Evolutionary conservation across 495 filamentous ascomycete species (phyloP).

Genomic region (Lasiosphaeris hirsuta): DNA sequence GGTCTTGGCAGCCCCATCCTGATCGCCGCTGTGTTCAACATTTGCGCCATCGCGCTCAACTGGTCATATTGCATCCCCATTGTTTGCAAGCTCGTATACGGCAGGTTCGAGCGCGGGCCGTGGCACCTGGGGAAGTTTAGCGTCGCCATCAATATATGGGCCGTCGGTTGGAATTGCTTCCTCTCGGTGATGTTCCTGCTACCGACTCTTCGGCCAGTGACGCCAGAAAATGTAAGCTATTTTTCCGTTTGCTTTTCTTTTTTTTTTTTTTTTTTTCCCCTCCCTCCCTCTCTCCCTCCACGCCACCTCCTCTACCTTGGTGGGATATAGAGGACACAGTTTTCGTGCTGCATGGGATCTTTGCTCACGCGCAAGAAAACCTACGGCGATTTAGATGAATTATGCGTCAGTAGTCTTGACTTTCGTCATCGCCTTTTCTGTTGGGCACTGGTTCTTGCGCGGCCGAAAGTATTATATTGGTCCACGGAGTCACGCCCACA

Average conservation of each 20-base stretch:
- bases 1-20: slow-evolving; percentile 55
- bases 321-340: too few species aligned
- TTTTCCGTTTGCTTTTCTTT: slow-evolving; percentile 14
- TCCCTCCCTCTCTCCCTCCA: too few species aligned
- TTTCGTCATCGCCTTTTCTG: slow-evolving; percentile 36
- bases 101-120: slow-evolving; percentile 53
- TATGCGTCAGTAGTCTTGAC: slow-evolving; percentile 43
- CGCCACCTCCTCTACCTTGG: too few species aligned
- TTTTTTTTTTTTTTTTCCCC: background rate
- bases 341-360: too few species aligned
- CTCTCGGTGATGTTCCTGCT: slow-evolving; percentile 57
- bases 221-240: slow-evolving; percentile 24
- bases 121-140: slow-evolving; percentile 51
- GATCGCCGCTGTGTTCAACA: slow-evolving; percentile 56
- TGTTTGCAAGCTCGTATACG: slow-evolving; percentile 51
- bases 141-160: slow-evolving; percentile 48
- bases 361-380: too few species aligned
- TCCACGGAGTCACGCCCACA: slow-evolving; percentile 19
- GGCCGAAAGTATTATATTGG: slow-evolving; percentile 49
- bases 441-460: slow-evolving; percentile 45
- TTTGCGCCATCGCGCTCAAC: slow-evolving; percentile 57
- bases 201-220: slow-evolving; percentile 50
- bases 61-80: slow-evolving; percentile 61
- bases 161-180: slow-evolving; percentile 54
- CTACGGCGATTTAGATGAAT: slow-evolving; percentile 26